Evolutionary conservation across 768 basidiomycete genomes (phyloP).

Genomic region (Thelephora ganbajun): DNA sequence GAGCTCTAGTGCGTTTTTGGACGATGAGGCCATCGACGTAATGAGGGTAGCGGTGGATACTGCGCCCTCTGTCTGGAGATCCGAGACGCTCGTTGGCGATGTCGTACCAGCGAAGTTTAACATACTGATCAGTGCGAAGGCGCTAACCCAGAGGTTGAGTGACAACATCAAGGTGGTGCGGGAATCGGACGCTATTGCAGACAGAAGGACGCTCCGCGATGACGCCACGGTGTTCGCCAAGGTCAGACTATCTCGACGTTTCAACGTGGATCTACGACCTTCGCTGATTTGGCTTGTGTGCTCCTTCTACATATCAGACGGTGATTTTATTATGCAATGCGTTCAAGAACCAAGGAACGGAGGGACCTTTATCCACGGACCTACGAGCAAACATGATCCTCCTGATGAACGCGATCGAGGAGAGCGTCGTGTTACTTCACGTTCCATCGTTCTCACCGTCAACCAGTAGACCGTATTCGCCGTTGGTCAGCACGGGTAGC

Average conservation of each 20-base stretch:
- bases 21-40: constrained; percentile 66
- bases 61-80: constrained; percentile 71
- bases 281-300: not conserved
- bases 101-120: too few relatives aligned
- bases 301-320: constrained; percentile 26
- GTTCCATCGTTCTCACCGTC: constrained; percentile 68
- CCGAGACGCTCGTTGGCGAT: constrained; percentile 45
- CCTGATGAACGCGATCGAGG: constrained; percentile 74
- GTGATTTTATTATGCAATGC: constrained; percentile 66
- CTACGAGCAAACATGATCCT: constrained; percentile 61
- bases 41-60: constrained; percentile 68
- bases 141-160: constrained; percentile 47
- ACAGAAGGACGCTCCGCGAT: constrained; percentile 54
- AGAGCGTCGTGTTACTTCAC: constrained; percentile 75
- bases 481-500: constrained; percentile 22
- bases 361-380: constrained; percentile 39
- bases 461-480: constrained; percentile 45
- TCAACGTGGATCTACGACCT: not conserved
- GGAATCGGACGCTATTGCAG: constrained; percentile 35
- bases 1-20: constrained; percentile 50
- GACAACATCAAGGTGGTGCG: constrained; percentile 45
- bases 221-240: constrained; percentile 75
- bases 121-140: constrained; percentile 45
- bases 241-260: constrained; percentile 26
- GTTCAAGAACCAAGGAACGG: constrained; percentile 48